Percentiles rank a stretch among this genome's conserved stretches.
phyloP scores from a whole-genome alignment of 768 basidiomycete genomes.

The Calocera viscosa region DNA sequence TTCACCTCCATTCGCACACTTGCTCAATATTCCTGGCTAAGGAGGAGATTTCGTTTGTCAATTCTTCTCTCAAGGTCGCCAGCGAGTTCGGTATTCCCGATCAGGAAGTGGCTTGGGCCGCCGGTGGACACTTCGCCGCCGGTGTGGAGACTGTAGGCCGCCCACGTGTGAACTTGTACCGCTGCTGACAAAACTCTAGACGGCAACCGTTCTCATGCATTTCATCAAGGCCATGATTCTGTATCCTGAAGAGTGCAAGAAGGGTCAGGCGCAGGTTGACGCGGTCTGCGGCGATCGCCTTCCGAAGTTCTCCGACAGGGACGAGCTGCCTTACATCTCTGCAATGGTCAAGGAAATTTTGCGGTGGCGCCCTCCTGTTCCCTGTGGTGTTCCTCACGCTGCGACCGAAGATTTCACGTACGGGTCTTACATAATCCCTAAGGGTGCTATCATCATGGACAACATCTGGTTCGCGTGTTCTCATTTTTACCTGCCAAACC shows the following conservation, averaged over 20 bases:
- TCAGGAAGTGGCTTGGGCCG: slow-evolving; percentile 5
- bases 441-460: slow-evolving; percentile 6
- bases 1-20: too few relatives aligned
- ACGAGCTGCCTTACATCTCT: slow-evolving; percentile 23
- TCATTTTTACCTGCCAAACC: not conserved
- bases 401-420: not conserved
- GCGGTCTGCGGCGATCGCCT: slow-evolving; percentile 14
- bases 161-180: not conserved
- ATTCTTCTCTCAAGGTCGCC: not conserved
- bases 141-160: not conserved
- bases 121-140: slow-evolving; percentile 1
- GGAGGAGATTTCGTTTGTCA: not conserved
- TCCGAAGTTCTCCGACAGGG: slow-evolving; percentile 22
- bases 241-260: slow-evolving; percentile 22
- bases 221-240: slow-evolving; percentile 23
- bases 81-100: not conserved
- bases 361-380: slow-evolving; percentile 5
- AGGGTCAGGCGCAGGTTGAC: slow-evolving; percentile 25
- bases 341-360: slow-evolving; percentile 23
- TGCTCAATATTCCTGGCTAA: not conserved
- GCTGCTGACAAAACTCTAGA: not conserved
- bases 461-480: not conserved
- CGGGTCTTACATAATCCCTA: not conserved
- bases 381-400: not conserved
- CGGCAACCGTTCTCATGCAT: slow-evolving; percentile 1